Base-by-base conservation (phyloP, 441 rosid species). In the Theobroma grandiflorum region DNA sequence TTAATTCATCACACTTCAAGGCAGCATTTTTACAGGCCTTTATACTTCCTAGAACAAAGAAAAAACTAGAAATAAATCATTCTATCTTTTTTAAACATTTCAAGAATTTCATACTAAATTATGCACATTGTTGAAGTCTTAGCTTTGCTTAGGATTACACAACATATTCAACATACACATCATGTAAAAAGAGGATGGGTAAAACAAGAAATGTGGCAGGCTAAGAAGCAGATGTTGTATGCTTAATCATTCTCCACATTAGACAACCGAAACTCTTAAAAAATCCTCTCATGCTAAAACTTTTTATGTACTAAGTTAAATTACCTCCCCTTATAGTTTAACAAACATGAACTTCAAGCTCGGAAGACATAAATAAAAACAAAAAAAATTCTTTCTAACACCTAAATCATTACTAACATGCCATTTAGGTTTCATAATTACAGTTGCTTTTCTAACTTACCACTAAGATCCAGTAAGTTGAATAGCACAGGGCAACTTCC, bases 401-500 rank as follows among this genome's bases (percentile, higher is more conserved):
- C 31, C 20, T 14, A 49, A 50, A 16, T 33, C 18, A 72, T 52
- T 8, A 72, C 4, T 12, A 72, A 72, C 33, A 52, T 18, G 16
- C 20, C 16, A 12, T 14, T 57, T 57, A 38, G n/a, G 9, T 18
- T 74, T 37, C 4, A 8, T 53, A 73, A 40, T 72, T 38, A 74
- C 70, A 52, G 75, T 14, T 22, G 4, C 31, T 26, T 18, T 16
- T 31, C 26, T 26, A 4, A 83, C 92, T 77, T 77, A 90, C 97
- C 98, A 78, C 91, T 91, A 35, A 89, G 79, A 81, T 92, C 88
- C 12, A 96, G 88, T 78, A 94, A 82, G 79, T 96, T 94, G 37
- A 96, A 85, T 4, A 92, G 42, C 42, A 93, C 91, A 0, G 90
- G 89, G 64, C 91, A 94, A 82, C 90, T 91, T 7, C 89, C 94